A percentile compares a stretch with the other conserved stretches of the same genome.
Evolutionary conservation across 495 filamentous ascomycete genomes (phyloP).

Genomic region (Staphylotrichum longicolle): DNA sequence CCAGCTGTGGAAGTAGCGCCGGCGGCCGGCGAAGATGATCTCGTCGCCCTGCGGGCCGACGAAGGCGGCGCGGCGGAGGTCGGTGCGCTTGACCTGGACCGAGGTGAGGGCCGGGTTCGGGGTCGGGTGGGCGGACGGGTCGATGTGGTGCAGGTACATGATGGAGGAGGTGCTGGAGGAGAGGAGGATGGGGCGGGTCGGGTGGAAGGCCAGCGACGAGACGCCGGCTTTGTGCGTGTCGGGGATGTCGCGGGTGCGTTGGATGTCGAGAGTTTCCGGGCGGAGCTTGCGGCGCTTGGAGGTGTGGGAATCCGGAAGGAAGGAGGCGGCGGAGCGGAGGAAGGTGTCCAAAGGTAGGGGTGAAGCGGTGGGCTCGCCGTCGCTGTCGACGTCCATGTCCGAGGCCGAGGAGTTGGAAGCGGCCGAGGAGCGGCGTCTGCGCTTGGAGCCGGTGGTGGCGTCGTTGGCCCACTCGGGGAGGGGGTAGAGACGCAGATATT

Average conservation of each 20-base stretch:
- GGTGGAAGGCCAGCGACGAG: conserved; percentile 85
- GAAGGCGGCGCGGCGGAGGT: conserved; percentile 78
- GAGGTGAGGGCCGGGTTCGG: conserved; percentile 88
- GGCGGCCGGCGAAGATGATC: conserved; percentile 80
- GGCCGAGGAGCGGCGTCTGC: conserved; percentile 50
- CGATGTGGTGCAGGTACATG: conserved; percentile 84
- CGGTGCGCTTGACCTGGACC: conserved; percentile 77
- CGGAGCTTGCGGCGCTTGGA: conserved; percentile 62
- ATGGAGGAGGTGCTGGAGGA: conserved; percentile 82
- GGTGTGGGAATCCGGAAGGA: conserved; percentile 41
- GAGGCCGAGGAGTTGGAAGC: conserved; percentile 47
- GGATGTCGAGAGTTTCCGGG: conserved; percentile 85
- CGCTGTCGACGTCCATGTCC: conserved; percentile 59
- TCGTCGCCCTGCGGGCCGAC: conserved; percentile 57
- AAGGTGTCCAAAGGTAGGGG: conserved; percentile 75
- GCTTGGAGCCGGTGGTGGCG: conserved; percentile 48
- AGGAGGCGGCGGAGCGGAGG: conserved; percentile 63
- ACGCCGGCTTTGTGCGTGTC: conserved; percentile 65
- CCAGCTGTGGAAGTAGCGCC: conserved; percentile 94
- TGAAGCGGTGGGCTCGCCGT: conserved; percentile 60
- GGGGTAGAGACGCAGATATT: conserved; percentile 78
- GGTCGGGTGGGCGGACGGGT: conserved; percentile 63
- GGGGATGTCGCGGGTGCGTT: conserved; percentile 53
- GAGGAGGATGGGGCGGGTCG: conserved; percentile 78
- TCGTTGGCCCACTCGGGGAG: conserved; percentile 72